Base-by-base conservation (phyloP, 768 basidiomycete genomes). In the Lyophyllum shimeji region DNA sequence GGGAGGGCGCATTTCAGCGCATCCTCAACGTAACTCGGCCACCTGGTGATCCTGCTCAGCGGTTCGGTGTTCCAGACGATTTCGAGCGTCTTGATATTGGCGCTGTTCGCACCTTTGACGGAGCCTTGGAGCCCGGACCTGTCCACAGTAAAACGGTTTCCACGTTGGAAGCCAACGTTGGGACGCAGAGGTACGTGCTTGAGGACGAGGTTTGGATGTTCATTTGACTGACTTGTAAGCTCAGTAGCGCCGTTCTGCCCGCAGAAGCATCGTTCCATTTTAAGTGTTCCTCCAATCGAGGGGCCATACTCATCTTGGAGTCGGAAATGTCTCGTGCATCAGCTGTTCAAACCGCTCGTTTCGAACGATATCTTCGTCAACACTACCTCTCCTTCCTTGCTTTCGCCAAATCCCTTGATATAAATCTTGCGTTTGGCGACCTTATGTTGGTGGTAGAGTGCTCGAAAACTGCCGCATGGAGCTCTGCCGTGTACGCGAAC, bases 381-480 rank as follows among this genome's bases (percentile, higher is more conserved):
- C 53, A 61, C 27, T 61, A 47, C 31, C 46, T 34, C 1, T 61
- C 57, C 18, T 63, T 56, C 59, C 50, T 60, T 49, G 42, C 45
- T 18, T 63, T 63, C 50, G 59, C 59, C 3, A 9, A 34, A 18
- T 21, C 40, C 23, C 46, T 50, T 7, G 50, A 39, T 18, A 34
- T 59, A 3, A 21, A 31, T 3, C 39, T 59, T 3, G 58, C 40
- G 11, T 63, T 63, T 42, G 62, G 62, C 5, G 56, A 63, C 25
- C 48, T 63, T 25, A 55, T 63, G 53, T 56, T 60, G 27, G 59
- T 63, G 6, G 60, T 53, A 1, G 59, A 56, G 29, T 63, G 61
- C 34, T 63, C 59, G 9, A 63, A 60, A 44, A 63, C 61, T 5
- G 52, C 50, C 13, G 61, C 58, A 17, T 63, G 61, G 61, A 45